A percentile compares a stretch with the other conserved stretches of the same genome.
These are phyloP conservation scores for Citrus sinensis DNA, from an alignment of 345 rosid genomes.

Conservation along the genomic window DNA sequence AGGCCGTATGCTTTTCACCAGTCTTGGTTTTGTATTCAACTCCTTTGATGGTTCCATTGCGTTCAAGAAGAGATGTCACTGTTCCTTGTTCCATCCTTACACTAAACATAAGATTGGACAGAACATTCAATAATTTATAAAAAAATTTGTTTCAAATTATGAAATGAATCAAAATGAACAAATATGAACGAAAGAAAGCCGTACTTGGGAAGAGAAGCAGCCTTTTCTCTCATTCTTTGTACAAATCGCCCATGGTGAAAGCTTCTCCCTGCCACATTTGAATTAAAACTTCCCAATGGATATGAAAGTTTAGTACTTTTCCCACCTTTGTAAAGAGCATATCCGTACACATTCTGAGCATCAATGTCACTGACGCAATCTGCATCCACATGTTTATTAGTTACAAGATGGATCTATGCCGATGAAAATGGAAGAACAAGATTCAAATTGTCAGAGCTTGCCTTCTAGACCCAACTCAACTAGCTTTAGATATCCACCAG, in stretches of 20 bases:
- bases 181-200: background rate
- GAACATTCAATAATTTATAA: background rate
- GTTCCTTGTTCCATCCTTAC: slow-evolving; percentile 63
- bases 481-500: slow-evolving; percentile 20
- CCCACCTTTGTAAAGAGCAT: slow-evolving; percentile 46
- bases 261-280: slow-evolving; percentile 44
- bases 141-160: background rate
- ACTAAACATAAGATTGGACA: slow-evolving; percentile 22
- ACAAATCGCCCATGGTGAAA: slow-evolving; percentile 57
- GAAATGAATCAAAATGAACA: background rate
- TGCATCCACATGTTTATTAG: background rate
- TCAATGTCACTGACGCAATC: slow-evolving; percentile 50
- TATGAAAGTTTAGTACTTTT: slow-evolving; percentile 34
- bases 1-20: slow-evolving; percentile 27
- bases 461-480: slow-evolving; percentile 23
- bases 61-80: slow-evolving; percentile 44
- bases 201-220: slow-evolving; percentile 50
- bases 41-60: slow-evolving; percentile 44
- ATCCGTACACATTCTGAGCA: slow-evolving; percentile 42
- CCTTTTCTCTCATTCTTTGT: slow-evolving; percentile 50
- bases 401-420: background rate
- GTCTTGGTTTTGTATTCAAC: slow-evolving; percentile 41
- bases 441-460: background rate
- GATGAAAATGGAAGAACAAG: background rate
- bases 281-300: slow-evolving; percentile 33